These are phyloP conservation scores for Agaricales sp. DNA, from an alignment of 1,284 basidiomycete species.

Conservation along the genomic window DNA sequence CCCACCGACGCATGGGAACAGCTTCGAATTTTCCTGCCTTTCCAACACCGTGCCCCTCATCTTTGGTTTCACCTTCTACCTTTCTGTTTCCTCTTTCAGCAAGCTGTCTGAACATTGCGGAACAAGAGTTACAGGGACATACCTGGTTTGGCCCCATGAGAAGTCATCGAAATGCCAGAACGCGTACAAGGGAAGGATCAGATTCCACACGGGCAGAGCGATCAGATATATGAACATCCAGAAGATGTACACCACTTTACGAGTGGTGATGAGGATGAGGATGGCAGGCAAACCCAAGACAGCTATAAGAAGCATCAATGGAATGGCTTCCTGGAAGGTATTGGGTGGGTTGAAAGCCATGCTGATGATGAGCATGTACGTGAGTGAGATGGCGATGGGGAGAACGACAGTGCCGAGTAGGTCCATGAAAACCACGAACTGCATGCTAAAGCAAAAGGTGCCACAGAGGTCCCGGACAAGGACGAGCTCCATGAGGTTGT, in stretches of 20 bases:
- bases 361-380: constrained; percentile 80
- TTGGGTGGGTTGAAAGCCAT: constrained; percentile 78
- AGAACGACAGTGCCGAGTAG: constrained; percentile 92
- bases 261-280: constrained; percentile 87
- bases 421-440: constrained; percentile 99
- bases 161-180: constrained; percentile 99
- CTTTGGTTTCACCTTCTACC: constrained; percentile 84
- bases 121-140: constrained; percentile 20
- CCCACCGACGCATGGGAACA: constrained; percentile 91
- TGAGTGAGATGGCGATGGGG: constrained; percentile 89
- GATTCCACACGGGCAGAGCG: constrained; percentile 94
- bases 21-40: constrained; percentile 47
- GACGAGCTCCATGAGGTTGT: constrained; percentile 99
- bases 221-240: constrained; percentile 97
- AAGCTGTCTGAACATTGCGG: no score
- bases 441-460: constrained; percentile 96
- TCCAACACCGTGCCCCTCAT: constrained; percentile 66
- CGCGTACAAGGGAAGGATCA: constrained; percentile 87
- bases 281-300: constrained; percentile 92
- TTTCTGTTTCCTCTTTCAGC: no score
- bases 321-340: constrained; percentile 88
- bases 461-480: constrained; percentile 94
- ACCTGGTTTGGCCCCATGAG: constrained; percentile 97
- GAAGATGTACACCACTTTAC: constrained; percentile 91
- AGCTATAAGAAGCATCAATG: constrained; percentile 79